Base-by-base conservation (phyloP, 1,139 yeast genomes). In the Geotrichum histeridarum region DNA sequence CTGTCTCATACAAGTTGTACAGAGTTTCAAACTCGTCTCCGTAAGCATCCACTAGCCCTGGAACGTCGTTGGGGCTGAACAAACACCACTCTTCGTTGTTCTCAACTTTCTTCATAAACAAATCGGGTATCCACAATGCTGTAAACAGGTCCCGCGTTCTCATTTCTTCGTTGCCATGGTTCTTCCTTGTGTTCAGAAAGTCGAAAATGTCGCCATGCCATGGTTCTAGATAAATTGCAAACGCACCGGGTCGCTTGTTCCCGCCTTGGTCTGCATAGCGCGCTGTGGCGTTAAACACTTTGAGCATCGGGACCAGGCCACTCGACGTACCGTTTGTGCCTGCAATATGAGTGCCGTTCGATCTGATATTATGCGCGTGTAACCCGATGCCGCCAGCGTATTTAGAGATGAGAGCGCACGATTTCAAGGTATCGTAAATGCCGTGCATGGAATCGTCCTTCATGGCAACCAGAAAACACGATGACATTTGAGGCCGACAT, bases 241-340 rank as follows among this genome's bases (percentile, higher is more conserved):
- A 82, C 4, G 94, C 94, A 59, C 95, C 94, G 0, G 95, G 94
- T 64, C 95, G 77, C 66, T 84, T 84, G 73, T 85, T 86, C 59
- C 94, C 94, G 65, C 94, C 94, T 73, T 86, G 95, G 63, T 86
- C 94, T 36, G 86, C 94, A 64, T 84, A 86, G 65, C 94, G 75
- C n/a, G 93, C 93, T 54, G 93, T 84, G 67, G 84, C 84, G 73
- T 86, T 86, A 73, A 81, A 86, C 17, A 86, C 93, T 62, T 91
- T 77, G 50, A 86, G 77, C 94, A 86, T 86, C 17, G 95, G 94
- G 56, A 86, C 84, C 53, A 86, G 74, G 51, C 95, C 95, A 59
- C 81, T 84, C 8, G 91, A 84, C 18, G 83, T 78, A 60, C 93
- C 94, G 62, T 83, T 83, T 7, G 90, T 82, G 62, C 88, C 86